phyloP scores from a whole-genome alignment of 2,329 filamentous ascomycete genomes.

The Hymenoscyphus albidus region DNA sequence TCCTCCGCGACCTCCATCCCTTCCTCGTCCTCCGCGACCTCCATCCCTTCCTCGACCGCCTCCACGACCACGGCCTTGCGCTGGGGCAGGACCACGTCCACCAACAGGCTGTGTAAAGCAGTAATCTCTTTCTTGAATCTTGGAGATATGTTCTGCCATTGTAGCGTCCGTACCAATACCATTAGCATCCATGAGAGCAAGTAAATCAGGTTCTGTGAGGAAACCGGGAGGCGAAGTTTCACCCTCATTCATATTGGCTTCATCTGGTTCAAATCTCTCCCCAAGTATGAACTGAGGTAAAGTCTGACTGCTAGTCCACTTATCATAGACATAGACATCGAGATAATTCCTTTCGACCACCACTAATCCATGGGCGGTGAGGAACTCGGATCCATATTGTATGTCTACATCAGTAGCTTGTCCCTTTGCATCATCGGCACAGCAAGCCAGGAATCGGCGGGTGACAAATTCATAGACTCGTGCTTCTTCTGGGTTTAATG shows the following conservation, averaged over 20 bases:
- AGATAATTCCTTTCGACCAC: conserved; percentile 90
- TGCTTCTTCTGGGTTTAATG: conserved; percentile 63
- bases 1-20: conserved; percentile 40
- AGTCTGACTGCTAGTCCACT: conserved; percentile 84
- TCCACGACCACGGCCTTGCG: conserved; percentile 38
- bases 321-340: conserved; percentile 93
- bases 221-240: conserved; percentile 82
- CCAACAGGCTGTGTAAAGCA: conserved; percentile 60
- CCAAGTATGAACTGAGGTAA: conserved; percentile 75
- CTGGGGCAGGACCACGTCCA: conserved; percentile 36
- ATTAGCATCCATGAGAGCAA: conserved; percentile 96
- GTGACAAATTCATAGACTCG: conserved; percentile 90
- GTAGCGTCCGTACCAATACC: conserved; percentile 98
- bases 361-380: conserved; percentile 76
- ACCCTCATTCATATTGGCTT: conserved; percentile 87
- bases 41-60: conserved; percentile 36
- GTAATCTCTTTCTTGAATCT: conserved; percentile 87
- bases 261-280: conserved; percentile 81
- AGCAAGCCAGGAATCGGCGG: conserved; percentile 89
- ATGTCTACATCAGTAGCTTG: conserved; percentile 83
- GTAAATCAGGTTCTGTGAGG: conserved; percentile 91
- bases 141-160: conserved; percentile 97
- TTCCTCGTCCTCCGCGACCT: conserved; percentile 37
- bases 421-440: conserved; percentile 90
- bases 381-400: conserved; percentile 75